These are phyloP conservation scores for Coix lacrymajobi DNA, from an alignment of 176 grass and related monocot genomes.

Conservation along the genomic window DNA sequence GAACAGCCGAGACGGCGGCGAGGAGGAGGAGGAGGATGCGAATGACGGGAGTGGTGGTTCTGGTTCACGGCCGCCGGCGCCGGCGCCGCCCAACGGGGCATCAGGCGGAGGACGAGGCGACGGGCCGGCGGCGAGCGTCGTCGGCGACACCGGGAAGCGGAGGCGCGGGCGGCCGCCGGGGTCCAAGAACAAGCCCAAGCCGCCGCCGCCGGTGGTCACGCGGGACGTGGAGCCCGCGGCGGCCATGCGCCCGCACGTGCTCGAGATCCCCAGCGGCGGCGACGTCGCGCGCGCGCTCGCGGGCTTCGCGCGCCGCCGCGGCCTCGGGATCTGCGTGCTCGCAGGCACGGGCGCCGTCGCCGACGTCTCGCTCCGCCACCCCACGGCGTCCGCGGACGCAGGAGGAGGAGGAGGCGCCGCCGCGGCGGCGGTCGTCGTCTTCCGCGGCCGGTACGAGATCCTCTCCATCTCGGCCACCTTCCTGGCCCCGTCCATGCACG, in stretches of 20 bases:
- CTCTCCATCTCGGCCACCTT: conserved; percentile 76
- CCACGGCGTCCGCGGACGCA: neutral
- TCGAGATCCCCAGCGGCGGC: conserved; percentile 63
- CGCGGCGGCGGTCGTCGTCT: conserved; percentile 13
- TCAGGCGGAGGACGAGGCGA: neutral
- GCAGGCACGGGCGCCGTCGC: conserved; percentile 48
- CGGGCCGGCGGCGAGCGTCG: neutral
- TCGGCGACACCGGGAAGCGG: conserved; percentile 37
- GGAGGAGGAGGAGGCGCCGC: neutral
- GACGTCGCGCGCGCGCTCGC: conserved; percentile 56
- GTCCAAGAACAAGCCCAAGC: conserved; percentile 91
- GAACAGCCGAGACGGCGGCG: conserved; percentile 30
- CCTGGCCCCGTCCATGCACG: conserved; percentile 49
- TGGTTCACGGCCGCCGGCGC: neutral
- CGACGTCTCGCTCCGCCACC: conserved; percentile 53
- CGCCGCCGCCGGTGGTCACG: conserved; percentile 36
- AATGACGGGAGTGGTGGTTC: neutral
- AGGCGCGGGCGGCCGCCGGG: conserved; percentile 65
- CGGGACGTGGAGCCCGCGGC: conserved; percentile 45
- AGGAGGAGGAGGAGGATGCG: conserved; percentile 18
- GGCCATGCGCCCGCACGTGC: conserved; percentile 65
- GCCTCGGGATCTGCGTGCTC: conserved; percentile 67
- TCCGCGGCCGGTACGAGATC: conserved; percentile 78
- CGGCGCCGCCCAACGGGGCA: neutral
- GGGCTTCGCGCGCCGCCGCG: conserved; percentile 42